phyloP scores from a whole-genome alignment of 2,329 filamentous ascomycete species.

The Claviceps monticola region DNA sequence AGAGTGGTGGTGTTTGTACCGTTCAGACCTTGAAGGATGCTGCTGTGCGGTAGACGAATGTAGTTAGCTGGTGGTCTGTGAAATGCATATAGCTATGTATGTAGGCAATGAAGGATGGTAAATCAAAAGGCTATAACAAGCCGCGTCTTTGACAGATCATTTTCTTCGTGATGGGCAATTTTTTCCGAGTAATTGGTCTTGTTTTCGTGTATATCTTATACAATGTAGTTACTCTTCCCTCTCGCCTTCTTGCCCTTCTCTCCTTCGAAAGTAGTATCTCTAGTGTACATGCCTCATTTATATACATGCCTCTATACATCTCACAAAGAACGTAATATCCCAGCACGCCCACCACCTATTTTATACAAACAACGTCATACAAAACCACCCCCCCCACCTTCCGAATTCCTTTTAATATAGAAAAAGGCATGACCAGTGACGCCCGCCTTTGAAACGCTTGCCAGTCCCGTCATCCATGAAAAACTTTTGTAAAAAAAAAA shows the following conservation, averaged over 20 bases:
- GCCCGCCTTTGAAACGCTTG: slow-evolving; percentile 3
- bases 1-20: slow-evolving; percentile 65
- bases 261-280: background rate
- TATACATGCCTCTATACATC: background rate
- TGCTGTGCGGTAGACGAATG: slow-evolving; percentile 51
- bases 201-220: background rate
- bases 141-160: too few species aligned
- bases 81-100: background rate
- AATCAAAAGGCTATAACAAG: background rate
- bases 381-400: background rate
- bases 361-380: background rate
- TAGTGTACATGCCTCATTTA: background rate
- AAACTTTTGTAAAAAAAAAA: background rate
- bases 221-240: too few species aligned
- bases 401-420: background rate
- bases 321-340: background rate
- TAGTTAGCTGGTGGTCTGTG: background rate
- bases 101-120: background rate
- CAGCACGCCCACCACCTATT: background rate
- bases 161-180: too few species aligned
- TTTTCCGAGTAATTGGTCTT: background rate
- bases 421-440: background rate
- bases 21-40: slow-evolving; percentile 71
- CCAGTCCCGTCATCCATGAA: background rate
- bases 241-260: background rate